Evolutionary conservation across 2,329 filamentous ascomycete genomes (phyloP), one percentile per base, ranked within the genome.

Genomic region (Xylaria sp.): DNA sequence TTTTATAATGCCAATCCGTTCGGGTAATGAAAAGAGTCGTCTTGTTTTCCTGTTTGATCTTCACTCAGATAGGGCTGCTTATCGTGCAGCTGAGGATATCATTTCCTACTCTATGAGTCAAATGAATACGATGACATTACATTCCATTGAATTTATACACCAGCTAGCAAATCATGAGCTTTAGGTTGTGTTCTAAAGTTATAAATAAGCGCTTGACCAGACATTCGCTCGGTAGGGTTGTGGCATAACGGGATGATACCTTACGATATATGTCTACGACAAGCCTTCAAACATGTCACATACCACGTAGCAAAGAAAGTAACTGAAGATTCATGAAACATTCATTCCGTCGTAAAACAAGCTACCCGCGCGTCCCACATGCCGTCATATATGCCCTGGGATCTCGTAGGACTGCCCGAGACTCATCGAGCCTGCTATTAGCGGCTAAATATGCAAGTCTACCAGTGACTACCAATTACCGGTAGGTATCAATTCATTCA

Each of bases 291-390:
- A 36, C 28, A 28, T 36, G 10, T 36, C 33, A 36, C 10, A 1
- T 36, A 36, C 33, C 7, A 10, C 10, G 33, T 36, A 10, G 28
- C 28, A 28, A 28, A 28, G 28, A n/a, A 9, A 33, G 15, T 7
- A 33, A 10, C 20, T 20, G 8, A 12, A 36, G 36, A n/a, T 51
- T 56, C 51, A 25, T 28, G 1, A 48, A 20, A 1, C 20, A 28
- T 52, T 64, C 51, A 33, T 67, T 57, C 18, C 20, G 13, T 46
- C 41, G n/a, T 62, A 57, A 41, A 66, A 54, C 4, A 33, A 56
- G 25, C 57, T 62, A 49, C 9, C 51, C 10, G 13, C 25, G 18
- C n/a, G 33, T 46, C 5, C 2, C n/a, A 9, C 46, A 12, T 12
- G 39, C n/a, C 6, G n/a, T 23, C 5, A 23, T 10, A 9, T 23